Conservation (phyloP, 257 asterid species). For the Galeopsis tetrahit region DNA sequence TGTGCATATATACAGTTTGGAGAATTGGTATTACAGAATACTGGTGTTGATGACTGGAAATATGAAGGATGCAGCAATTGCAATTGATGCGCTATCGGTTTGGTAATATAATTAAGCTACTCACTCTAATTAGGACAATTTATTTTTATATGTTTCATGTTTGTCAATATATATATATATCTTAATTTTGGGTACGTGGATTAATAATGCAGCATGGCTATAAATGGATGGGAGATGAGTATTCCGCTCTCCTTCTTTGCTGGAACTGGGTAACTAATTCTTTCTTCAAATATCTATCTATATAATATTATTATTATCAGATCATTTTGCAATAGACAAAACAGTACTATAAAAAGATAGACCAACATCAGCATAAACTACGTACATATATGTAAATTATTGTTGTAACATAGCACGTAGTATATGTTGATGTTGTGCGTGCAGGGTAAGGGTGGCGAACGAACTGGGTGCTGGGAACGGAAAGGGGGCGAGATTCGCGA, state of each 20-base stretch:
- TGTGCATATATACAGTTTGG: conserved; percentile 46
- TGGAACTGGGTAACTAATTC: conserved; percentile 48
- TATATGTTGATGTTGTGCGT: too few relatives aligned
- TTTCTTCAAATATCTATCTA: too few relatives aligned
- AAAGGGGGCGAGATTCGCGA: conserved; percentile 57
- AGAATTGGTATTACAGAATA: conserved; percentile 72
- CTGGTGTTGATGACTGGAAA: conserved; percentile 72
- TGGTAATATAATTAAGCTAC: conserved; percentile 53
- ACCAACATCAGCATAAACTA: too few relatives aligned
- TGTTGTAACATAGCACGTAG: too few relatives aligned
- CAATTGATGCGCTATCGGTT: conserved; percentile 66
- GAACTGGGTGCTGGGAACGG: conserved; percentile 71
- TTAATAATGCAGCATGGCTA: conserved; percentile 46
- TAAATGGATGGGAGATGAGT: conserved; percentile 66
- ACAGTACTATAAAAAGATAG: too few relatives aligned
- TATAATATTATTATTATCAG: too few relatives aligned
- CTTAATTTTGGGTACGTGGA: too few relatives aligned
- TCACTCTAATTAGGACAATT: too few relatives aligned
- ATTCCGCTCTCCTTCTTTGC: conserved; percentile 58
- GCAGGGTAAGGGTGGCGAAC: conserved; percentile 49
- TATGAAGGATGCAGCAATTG: conserved; percentile 57
- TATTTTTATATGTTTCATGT: too few relatives aligned
- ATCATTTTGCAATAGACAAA: too few relatives aligned
- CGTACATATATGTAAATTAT: too few relatives aligned
- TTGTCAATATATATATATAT: too few relatives aligned